Percentiles rank a stretch among this genome's conserved stretches.
Conservation (phyloP, 1,139 yeast species). For the Candida tropicalis region DNA sequence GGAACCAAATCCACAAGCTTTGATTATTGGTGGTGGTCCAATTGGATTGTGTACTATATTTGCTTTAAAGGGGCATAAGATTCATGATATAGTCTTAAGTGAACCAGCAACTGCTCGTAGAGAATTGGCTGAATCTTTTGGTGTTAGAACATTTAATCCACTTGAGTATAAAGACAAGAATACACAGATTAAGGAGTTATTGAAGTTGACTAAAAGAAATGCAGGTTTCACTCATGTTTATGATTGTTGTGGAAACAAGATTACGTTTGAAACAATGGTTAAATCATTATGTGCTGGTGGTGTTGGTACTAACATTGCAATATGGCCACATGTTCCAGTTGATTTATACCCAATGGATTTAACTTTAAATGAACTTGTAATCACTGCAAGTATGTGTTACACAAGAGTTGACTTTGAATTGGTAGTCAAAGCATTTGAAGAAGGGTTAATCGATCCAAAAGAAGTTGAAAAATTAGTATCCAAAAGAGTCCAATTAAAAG, state of each 20-base stretch:
- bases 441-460: constrained; percentile 6
- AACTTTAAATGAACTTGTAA: constrained; percentile 38
- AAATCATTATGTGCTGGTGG: constrained; percentile 60
- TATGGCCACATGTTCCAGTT: constrained; percentile 46
- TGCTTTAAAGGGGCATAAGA: constrained; percentile 59
- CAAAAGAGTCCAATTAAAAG: constrained; percentile 34
- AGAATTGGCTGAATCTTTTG: constrained; percentile 52
- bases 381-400: constrained; percentile 47
- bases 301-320: constrained; percentile 63
- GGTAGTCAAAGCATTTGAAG: constrained; percentile 35
- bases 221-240: constrained; percentile 59
- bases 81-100: constrained; percentile 54
- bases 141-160: constrained; percentile 45
- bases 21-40: constrained; percentile 62
- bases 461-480: constrained; percentile 23
- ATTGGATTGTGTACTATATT: constrained; percentile 59
- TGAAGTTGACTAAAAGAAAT: constrained; percentile 43
- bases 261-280: constrained; percentile 54
- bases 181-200: constrained; percentile 32
- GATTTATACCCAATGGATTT: constrained; percentile 41
- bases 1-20: constrained; percentile 7
- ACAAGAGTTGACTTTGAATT: constrained; percentile 37
- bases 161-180: constrained; percentile 18
- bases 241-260: constrained; percentile 64
- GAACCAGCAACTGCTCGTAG: constrained; percentile 65